Percentiles rank a stretch among this genome's conserved stretches.
phyloP scores from a whole-genome alignment of 768 basidiomycete species.

The Lactarius indigo region DNA sequence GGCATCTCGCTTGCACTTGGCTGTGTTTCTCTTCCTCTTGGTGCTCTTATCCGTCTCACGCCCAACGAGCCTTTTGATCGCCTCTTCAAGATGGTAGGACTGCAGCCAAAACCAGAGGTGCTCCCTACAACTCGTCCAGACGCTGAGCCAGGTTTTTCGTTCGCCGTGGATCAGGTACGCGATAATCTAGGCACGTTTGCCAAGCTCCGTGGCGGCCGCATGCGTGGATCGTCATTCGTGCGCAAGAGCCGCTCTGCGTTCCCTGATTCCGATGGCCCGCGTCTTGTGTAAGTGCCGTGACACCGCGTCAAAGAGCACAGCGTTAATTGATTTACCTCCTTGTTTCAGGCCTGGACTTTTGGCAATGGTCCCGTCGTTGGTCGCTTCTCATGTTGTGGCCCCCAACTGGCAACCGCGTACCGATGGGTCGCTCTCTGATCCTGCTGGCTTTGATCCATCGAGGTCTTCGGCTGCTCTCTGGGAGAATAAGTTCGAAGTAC shows the following conservation, averaged over 20 bases:
- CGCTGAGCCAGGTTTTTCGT: slow-evolving; percentile 61
- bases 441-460: slow-evolving; percentile 72
- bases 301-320: slow-evolving; percentile 6
- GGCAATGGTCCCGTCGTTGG: slow-evolving; percentile 73
- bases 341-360: slow-evolving; percentile 57
- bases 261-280: slow-evolving; percentile 45
- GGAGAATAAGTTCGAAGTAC: slow-evolving; percentile 83
- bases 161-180: slow-evolving; percentile 75
- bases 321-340: slow-evolving; percentile 33
- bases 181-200: slow-evolving; percentile 85
- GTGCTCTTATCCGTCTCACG: slow-evolving; percentile 70
- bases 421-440: slow-evolving; percentile 62
- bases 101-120: slow-evolving; percentile 61
- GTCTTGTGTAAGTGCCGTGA: slow-evolving; percentile 43
- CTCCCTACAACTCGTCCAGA: slow-evolving; percentile 65
- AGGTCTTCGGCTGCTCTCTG: slow-evolving; percentile 77
- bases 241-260: slow-evolving; percentile 69
- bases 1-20: slow-evolving; percentile 89
- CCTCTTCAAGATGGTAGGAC: slow-evolving; percentile 48
- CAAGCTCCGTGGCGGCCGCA: slow-evolving; percentile 82
- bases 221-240: slow-evolving; percentile 82
- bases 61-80: slow-evolving; percentile 79
- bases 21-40: slow-evolving; percentile 82
- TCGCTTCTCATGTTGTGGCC: slow-evolving; percentile 68
- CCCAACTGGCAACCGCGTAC: slow-evolving; percentile 53